phyloP scores from a whole-genome alignment of 2,329 filamentous ascomycete genomes.

The Pseudogymnoascus sp. region DNA sequence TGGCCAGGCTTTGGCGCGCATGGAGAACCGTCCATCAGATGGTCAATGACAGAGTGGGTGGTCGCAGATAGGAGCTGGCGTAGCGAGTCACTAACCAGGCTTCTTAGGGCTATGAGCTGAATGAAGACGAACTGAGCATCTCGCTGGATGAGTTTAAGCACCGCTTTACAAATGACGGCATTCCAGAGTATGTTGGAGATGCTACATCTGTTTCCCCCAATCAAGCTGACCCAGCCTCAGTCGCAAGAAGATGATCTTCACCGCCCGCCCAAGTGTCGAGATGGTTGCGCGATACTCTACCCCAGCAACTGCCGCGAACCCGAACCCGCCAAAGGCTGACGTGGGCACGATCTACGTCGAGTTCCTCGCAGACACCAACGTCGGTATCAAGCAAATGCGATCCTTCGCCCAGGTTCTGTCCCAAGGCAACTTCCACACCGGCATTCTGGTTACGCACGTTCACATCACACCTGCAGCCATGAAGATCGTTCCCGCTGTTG shows the following conservation, averaged over 20 bases:
- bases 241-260: constrained; percentile 78
- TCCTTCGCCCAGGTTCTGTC: constrained; percentile 76
- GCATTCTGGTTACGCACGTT: constrained; percentile 80
- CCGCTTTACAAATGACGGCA: constrained; percentile 67
- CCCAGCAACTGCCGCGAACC: constrained; percentile 58
- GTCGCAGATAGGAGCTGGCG: constrained; percentile 10
- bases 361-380: constrained; percentile 70
- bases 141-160: constrained; percentile 71
- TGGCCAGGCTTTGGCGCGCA: constrained; percentile 77
- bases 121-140: constrained; percentile 82
- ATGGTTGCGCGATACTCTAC: constrained; percentile 83
- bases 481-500: constrained; percentile 73
- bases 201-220: constrained; percentile 7
- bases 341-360: constrained; percentile 90
- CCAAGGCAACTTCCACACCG: constrained; percentile 74
- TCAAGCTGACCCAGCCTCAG: constrained; percentile 37
- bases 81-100: constrained; percentile 20
- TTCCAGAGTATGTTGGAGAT: constrained; percentile 56
- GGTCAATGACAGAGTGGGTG: constrained; percentile 75
- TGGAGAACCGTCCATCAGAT: constrained; percentile 93
- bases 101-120: constrained; percentile 78
- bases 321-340: constrained; percentile 58
- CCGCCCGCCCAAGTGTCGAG: constrained; percentile 69
- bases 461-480: constrained; percentile 78
- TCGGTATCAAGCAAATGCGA: constrained; percentile 90